These are phyloP conservation scores for Pinus taeda DNA, from an alignment of 75 land plant species.

Conservation along the genomic window DNA sequence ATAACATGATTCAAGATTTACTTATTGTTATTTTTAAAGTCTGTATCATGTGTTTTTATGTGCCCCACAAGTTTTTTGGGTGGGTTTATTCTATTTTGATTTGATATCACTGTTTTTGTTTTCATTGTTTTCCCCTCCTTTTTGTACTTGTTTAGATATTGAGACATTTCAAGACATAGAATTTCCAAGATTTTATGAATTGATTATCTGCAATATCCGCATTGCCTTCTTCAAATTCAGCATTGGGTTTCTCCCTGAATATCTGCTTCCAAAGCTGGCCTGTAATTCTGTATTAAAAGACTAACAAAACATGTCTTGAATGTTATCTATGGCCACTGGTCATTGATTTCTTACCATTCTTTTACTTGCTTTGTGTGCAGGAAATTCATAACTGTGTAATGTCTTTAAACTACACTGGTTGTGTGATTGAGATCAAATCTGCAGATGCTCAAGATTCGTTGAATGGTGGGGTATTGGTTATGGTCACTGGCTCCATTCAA, in stretches of 20 bases:
- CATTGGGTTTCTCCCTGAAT: not conserved
- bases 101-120: no score
- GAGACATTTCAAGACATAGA: no score
- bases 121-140: no score
- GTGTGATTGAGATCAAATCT: conserved; percentile 57
- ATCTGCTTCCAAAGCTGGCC: not conserved
- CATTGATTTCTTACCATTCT: not conserved
- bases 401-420: conserved; percentile 47
- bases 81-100: no score
- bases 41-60: no score
- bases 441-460: conserved; percentile 68
- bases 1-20: no score
- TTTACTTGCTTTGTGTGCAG: conserved; percentile 30
- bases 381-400: conserved; percentile 68
- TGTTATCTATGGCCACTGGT: not conserved
- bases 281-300: not conserved
- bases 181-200: not conserved
- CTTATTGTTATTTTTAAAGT: no score
- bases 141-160: no score
- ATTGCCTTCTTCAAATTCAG: not conserved
- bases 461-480: conserved; percentile 66
- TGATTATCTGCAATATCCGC: not conserved
- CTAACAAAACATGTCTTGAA: not conserved
- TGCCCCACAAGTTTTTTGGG: no score
- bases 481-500: conserved; percentile 68